Base-by-base conservation (phyloP, 495 filamentous ascomycete species). In the Aspergillus campestris region DNA sequence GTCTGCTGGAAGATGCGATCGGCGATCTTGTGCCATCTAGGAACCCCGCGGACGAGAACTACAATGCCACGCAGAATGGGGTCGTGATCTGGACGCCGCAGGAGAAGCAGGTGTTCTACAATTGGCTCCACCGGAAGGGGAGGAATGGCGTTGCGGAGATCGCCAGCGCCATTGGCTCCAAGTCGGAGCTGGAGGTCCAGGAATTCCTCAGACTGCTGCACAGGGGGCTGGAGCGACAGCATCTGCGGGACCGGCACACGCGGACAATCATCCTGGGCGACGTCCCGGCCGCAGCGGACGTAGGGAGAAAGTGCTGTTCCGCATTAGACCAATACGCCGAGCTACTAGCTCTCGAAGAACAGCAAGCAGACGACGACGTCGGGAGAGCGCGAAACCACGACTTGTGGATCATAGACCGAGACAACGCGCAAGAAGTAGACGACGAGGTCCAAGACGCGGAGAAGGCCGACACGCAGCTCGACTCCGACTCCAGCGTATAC, bases 81-180 rank as follows among this genome's bases (percentile, higher is more conserved):
- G 66, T 75, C 13, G 79, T 82, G 8, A 41, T 62, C 10, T 97
- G 91, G 91, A 80, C 76, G 0, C 38, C 61, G 0, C 51, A 64
- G 6, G 91, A 96, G 59, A 92, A 92, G 53, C 62, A 73, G 12
- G 40, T 61, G 2, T 78, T 95, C 42, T 94, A 89, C 60, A 62
- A 72, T 6, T 69, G 74, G 1, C 60, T 94, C 9, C 69, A 73
- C 3, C 70, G 75, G 6, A 72, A 83, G 18, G 87, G 87, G 6
- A 74, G 67, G 31, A 70, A 81, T 52, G 67, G 84, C 40, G 50
- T 81, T 7, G 51, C 53, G 6, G 75, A 69, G 6, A 83, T 96
- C 41, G 73, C 89, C 0, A 49, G 60, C 7, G 69, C 74, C 0
- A 74, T 97, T 38, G 69, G 70, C 0, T 81, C 82, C 2, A 97